These are phyloP conservation scores for Senecio squalidus DNA, from an alignment of 140 eudicot genomes.

Conservation along the genomic window DNA sequence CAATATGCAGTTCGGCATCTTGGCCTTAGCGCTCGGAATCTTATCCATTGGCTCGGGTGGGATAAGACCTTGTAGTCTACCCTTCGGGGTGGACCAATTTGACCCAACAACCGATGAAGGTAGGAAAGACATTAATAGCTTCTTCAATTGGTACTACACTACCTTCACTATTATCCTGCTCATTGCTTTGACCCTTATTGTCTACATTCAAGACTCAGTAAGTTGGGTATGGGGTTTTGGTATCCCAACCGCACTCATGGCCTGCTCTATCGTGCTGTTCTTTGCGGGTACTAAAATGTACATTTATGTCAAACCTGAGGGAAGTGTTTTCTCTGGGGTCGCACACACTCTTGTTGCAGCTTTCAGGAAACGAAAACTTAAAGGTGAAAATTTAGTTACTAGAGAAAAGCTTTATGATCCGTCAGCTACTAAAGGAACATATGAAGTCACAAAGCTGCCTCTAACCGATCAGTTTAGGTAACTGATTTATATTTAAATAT, in stretches of 20 bases:
- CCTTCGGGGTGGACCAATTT: slow-evolving; percentile 92
- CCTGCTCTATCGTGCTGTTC: slow-evolving; percentile 44
- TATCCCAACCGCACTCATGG: slow-evolving; percentile 64
- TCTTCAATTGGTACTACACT: slow-evolving; percentile 89
- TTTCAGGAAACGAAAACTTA: slow-evolving; percentile 56
- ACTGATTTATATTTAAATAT: neutral
- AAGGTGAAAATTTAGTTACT: slow-evolving; percentile 2
- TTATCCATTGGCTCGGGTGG: slow-evolving; percentile 63
- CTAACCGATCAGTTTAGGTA: slow-evolving; percentile 57
- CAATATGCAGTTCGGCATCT: slow-evolving; percentile 44
- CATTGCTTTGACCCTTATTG: slow-evolving; percentile 59
- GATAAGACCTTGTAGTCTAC: slow-evolving; percentile 77
- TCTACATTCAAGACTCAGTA: slow-evolving; percentile 64
- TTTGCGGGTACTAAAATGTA: slow-evolving; percentile 53
- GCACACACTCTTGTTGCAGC: slow-evolving; percentile 65
- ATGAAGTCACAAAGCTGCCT: slow-evolving; percentile 44
- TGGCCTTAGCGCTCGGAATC: slow-evolving; percentile 49
- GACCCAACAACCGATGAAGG: slow-evolving; percentile 82
- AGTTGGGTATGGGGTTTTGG: slow-evolving; percentile 79
- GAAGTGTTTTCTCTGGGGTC: slow-evolving; percentile 64
- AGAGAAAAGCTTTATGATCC: slow-evolving; percentile 56
- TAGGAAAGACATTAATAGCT: slow-evolving; percentile 69
- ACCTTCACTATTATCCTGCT: slow-evolving; percentile 63
- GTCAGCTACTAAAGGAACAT: slow-evolving; percentile 30
- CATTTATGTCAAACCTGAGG: slow-evolving; percentile 61